Base-by-base conservation (phyloP, 768 basidiomycete genomes). In the Tylopilus intermedius region DNA sequence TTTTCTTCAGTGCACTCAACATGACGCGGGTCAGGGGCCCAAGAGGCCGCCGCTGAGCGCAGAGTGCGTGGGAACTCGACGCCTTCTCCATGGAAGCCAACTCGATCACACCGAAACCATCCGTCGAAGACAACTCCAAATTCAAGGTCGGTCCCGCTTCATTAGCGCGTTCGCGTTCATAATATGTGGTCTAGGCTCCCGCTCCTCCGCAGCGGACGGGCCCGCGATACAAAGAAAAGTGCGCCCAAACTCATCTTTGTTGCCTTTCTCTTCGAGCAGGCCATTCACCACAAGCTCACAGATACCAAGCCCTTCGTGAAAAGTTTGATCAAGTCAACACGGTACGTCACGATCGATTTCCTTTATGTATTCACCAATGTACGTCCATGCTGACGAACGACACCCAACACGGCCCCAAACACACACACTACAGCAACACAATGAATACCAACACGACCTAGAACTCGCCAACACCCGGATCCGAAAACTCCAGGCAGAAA, bases 181-280 rank as follows among this genome's bases (percentile, higher is more conserved):
- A 10, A 45, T 26, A 8, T 21, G 26, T 39, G n/a, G 14, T 13
- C 3, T 15, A 56, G 65, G 50, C 50, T 21, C 60, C 60, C 24
- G 46, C 45, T 14, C 55, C 47, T 14, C 56, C 54, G 24, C 58
- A 59, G 47, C 61, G 59, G 21, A 45, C 55, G n/a, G 61, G 60
- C 29, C 35, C 38, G 21, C 59, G 67, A 37, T 71, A 67, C 59
- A 69, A 69, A 29, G 67, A 71, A 58, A 69, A 69, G 67, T 71
- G 39, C 8, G 65, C 48, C 15, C 13, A 2, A 2, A 3, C 14
- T 22, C 18, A 4, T 35, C 35, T 38, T 22, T 5, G n/a, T 27
- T n/a, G 15, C 8, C 30, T 6, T 45, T 10, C 8, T 3, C 15
- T 24, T 30, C 43, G 24, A 24, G 24, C 24, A 22, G 26, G 9